Evolutionary conservation across 768 basidiomycete species (phyloP).

Genomic region (Hortiboletus flavorubellus): DNA sequence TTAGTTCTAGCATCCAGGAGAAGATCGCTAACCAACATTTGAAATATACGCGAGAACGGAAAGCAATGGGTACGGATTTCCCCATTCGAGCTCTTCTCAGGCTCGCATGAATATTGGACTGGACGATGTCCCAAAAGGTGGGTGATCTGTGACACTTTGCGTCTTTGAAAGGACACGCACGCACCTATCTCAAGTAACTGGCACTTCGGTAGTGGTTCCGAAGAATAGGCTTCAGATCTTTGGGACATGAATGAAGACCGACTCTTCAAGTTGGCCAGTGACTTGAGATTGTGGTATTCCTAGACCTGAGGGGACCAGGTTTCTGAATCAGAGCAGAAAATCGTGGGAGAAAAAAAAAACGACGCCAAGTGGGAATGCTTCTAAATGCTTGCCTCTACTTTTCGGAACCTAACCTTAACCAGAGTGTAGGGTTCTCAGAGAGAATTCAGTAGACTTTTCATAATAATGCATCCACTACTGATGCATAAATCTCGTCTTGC

Average conservation of each 20-base stretch:
- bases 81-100: slow-evolving; percentile 30
- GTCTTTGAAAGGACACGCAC: slow-evolving; percentile 12
- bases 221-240: not conserved
- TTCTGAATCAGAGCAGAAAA: no score
- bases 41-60: slow-evolving; percentile 73
- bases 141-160: slow-evolving; percentile 2
- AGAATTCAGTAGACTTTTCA: no score
- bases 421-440: no score
- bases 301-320: no score
- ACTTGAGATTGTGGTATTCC: no score
- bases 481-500: no score
- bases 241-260: slow-evolving; percentile 3
- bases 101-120: slow-evolving; percentile 64
- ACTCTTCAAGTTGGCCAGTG: not conserved
- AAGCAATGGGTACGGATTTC: slow-evolving; percentile 50
- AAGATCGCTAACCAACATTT: slow-evolving; percentile 46
- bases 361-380: no score
- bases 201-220: slow-evolving; percentile 37
- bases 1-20: slow-evolving; percentile 7
- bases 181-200: slow-evolving; percentile 58
- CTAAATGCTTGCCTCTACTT: no score
- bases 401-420: no score
- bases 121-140: not conserved
- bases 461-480: no score
- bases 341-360: no score